Conservation (phyloP, 2,329 filamentous ascomycete species). For the Claviceps monticola region DNA sequence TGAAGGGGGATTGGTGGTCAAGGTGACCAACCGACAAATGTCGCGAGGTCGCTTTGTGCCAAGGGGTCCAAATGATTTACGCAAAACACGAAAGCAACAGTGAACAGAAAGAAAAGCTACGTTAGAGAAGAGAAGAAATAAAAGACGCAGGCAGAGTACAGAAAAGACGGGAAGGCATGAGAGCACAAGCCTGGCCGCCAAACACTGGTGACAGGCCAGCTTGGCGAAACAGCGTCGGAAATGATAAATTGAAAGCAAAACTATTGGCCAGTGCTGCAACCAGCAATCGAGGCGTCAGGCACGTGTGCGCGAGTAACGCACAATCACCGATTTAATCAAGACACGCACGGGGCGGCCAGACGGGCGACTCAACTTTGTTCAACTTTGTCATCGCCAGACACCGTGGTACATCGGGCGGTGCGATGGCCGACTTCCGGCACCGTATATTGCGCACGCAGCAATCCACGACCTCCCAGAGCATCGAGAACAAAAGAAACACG, state of each 20-base stretch:
- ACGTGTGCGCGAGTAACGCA: constrained; percentile 2
- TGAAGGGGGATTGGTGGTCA: neutral
- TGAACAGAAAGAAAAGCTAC: neutral
- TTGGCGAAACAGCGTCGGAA: neutral
- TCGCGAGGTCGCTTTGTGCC: neutral
- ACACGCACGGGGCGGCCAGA: no score
- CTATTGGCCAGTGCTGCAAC: constrained; percentile 4
- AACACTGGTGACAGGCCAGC: neutral
- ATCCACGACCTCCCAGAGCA: neutral
- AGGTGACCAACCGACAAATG: neutral
- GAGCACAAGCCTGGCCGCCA: neutral
- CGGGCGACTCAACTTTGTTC: neutral
- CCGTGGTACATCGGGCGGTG: neutral
- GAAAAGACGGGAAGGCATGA: neutral
- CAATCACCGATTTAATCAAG: no score
- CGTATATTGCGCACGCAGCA: neutral
- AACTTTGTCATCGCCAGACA: neutral
- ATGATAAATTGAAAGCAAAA: neutral
- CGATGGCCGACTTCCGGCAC: neutral
- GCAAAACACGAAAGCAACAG: neutral
- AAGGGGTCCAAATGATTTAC: neutral
- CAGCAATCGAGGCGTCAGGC: neutral
- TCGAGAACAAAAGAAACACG: neutral
- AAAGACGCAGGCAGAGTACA: neutral
- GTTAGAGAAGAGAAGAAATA: no score